These are phyloP conservation scores for Pleurotus salmoneostramineus DNA, from an alignment of 768 basidiomycete genomes.

Conservation along the genomic window DNA sequence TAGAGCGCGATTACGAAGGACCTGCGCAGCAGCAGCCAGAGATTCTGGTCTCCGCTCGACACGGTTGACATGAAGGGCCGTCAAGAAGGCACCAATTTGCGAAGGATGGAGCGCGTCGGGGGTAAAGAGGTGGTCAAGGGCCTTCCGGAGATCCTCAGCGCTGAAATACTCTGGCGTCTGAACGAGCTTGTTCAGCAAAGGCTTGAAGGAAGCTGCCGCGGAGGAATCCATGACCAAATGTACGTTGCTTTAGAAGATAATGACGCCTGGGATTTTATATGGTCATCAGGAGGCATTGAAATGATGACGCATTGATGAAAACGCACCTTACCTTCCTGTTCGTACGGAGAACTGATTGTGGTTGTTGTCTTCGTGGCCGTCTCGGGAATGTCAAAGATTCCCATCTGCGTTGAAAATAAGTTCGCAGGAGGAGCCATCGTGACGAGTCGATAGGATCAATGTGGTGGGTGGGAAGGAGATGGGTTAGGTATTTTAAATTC, in stretches of 20 bases:
- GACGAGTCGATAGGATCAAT: slow-evolving; percentile 1
- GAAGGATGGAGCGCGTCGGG: slow-evolving; percentile 59
- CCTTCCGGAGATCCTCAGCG: slow-evolving; percentile 63
- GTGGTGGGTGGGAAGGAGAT: neutral
- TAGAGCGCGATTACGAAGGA: slow-evolving; percentile 67
- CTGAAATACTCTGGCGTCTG: slow-evolving; percentile 82
- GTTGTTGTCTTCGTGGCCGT: neutral
- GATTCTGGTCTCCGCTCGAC: slow-evolving; percentile 74
- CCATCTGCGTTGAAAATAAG: neutral
- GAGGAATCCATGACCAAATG: slow-evolving; percentile 2
- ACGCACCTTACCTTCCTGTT: slow-evolving; percentile 5
- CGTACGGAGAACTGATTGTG: slow-evolving; percentile 2
- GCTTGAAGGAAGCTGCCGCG: slow-evolving; percentile 53
- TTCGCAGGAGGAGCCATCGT: neutral
- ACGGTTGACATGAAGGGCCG: slow-evolving; percentile 77
- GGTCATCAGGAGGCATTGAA: neutral
- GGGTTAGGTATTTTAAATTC: neutral
- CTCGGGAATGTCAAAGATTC: slow-evolving; percentile 3
- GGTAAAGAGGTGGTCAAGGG: slow-evolving; percentile 73
- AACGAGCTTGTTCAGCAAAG: slow-evolving; percentile 72
- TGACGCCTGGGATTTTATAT: neutral
- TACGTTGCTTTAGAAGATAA: neutral
- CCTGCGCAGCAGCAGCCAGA: slow-evolving; percentile 74
- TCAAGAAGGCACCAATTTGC: slow-evolving; percentile 88
- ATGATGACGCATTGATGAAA: neutral